Base-by-base conservation (phyloP, 177 flowering plant genomes). In the Vitis hybrid region DNA sequence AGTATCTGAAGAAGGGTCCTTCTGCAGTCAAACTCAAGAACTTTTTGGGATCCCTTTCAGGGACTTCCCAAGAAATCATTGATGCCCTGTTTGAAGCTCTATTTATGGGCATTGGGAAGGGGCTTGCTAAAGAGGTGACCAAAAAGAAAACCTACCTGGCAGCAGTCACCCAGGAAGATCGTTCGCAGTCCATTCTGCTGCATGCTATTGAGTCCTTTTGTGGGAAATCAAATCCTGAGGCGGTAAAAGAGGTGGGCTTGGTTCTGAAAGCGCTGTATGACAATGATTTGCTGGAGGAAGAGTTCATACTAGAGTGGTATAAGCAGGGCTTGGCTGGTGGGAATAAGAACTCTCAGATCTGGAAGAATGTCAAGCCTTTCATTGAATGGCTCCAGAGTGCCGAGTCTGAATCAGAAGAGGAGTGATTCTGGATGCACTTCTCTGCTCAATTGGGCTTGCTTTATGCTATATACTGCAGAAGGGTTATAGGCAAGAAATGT, bases 321-420 rank as follows among this genome's bases (percentile, higher is more conserved):
- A 22, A 83, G 61, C 70, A 85, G 75, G 98, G 97, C 5, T 2
- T 81, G 52, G 59, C 54, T 1, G 88, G 93, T 16, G 65, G 50
- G 2, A 83, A 77, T 63, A 88, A 87, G 69, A 71, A 61, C 19
- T 80, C 88, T 0, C 79, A 57, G 50, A 74, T 93, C 1, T 91
- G 94, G 97, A 93, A 90, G 86, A 84, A 82, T 66, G 78, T 74
- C 5, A 84, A 87, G 80, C 97, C 98, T 3, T 88, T 93, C 71
- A 77, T 93, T 1, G 95, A 86, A 71, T 93, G 98, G 98, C 91
- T 93, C n/a, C 93, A 88, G 82, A 91, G 77, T 69, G 98, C 98
- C 0, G 97, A 93, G 77, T 90, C 98, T 0, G 98, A 91, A 57
- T 65, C 97, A 0, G 98, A 93, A 45, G 89, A 81, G 49, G 87